Base-by-base conservation (phyloP, 208 protist genomes). In the Leishmania turanica region DNA sequence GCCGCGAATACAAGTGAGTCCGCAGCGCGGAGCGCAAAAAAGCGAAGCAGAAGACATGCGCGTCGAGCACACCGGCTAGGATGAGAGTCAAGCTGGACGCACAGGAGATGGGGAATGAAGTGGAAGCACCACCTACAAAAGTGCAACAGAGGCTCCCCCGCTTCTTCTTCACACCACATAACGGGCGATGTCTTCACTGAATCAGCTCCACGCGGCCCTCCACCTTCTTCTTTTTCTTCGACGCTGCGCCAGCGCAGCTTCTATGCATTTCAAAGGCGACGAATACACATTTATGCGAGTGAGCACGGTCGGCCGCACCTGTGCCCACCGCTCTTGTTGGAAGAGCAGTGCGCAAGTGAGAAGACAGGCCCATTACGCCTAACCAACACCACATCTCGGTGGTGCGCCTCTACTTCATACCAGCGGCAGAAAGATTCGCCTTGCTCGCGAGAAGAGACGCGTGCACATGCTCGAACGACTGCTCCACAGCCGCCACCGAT, bases 381-480 rank as follows among this genome's bases (percentile, higher is more conserved):
- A 27, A 27, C 7, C 45, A 53, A 8, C 68, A n/a, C 40, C 40
- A 11, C 68, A 53, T 49, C 9, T 53, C 24, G 15, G 45, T n/a
- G 45, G 27, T 37, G 68, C 2, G 27, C 45, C 37, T 49, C 72
- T 45, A 77, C 54, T 40, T 66, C 56, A 42, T 42, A 15, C 0
- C 34, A 19, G 37, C 47, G 58, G 42, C 34, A 54, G 54, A n/a
- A 47, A 75, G 47, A 45, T 87, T 84, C 17, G 73, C 84, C 34
- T 88, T 88, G 31, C 73, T 75, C 21, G 77, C 76, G 15, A 97
- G 77, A 47, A 97, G 77, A 21, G 90, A 92, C 62, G 92, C 93
- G 79, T 97, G 93, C 47, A 91, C 91, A 53, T 91, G 84, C 87
- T 93, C 90, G 76, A 95, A 97, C 11, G 91, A 91, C 78, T 93